Conservation (phyloP, 176 grass and related monocot genomes). For the Oryza rufipogon region DNA sequence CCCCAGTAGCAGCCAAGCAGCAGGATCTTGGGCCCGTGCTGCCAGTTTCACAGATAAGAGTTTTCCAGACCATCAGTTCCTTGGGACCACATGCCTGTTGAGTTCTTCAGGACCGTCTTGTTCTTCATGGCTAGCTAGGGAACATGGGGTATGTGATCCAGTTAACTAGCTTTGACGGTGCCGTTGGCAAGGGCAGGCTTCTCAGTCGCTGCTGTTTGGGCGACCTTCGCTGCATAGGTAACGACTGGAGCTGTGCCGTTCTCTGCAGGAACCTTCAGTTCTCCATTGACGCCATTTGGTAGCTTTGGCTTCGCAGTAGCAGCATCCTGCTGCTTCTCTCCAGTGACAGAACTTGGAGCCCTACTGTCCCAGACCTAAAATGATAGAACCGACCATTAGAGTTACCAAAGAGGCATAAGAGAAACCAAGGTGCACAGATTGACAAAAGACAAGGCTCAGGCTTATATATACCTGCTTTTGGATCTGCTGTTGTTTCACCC, state of each 20-base stretch:
- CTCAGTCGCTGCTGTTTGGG: conserved; percentile 37
- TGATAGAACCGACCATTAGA: neutral
- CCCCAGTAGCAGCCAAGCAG: conserved; percentile 29
- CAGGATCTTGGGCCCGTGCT: conserved; percentile 27
- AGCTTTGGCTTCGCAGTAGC: conserved; percentile 48
- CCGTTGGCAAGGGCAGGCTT: conserved; percentile 42
- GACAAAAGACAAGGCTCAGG: neutral
- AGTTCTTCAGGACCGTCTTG: conserved; percentile 1
- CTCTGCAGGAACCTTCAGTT: conserved; percentile 53
- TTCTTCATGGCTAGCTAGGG: conserved; percentile 41
- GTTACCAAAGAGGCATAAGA: neutral
- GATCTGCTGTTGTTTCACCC: conserved; percentile 72
- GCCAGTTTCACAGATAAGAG: conserved; percentile 28
- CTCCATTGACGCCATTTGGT: conserved; percentile 49
- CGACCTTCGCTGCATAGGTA: conserved; percentile 49
- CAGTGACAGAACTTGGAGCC: conserved; percentile 21
- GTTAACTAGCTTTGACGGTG: conserved; percentile 46
- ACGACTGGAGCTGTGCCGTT: conserved; percentile 38
- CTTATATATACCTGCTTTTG: conserved; percentile 62
- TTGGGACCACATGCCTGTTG: neutral
- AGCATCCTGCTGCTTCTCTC: conserved; percentile 62
- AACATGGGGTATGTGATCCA: conserved; percentile 13
- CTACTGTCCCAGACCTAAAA: conserved; percentile 77
- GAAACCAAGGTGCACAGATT: neutral
- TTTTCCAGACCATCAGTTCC: conserved; percentile 29